phyloP scores from a whole-genome alignment of 2,329 filamentous ascomycete species.

The Apiospora kogelbergensis region DNA sequence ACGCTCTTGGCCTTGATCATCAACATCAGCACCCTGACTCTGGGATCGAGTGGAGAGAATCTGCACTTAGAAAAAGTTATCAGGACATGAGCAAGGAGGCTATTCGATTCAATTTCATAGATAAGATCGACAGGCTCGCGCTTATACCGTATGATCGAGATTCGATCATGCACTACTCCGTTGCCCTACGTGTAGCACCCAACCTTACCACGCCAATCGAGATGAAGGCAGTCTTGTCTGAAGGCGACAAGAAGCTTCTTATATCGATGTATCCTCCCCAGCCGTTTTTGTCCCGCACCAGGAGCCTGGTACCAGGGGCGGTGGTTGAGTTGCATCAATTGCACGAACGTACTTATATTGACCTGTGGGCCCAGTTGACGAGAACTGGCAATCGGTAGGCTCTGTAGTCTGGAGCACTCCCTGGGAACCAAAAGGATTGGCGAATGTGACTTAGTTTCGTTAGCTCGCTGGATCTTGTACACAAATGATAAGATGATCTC shows the following conservation, averaged over 20 bases:
- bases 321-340: neutral
- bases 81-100: no score
- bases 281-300: no score
- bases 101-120: neutral
- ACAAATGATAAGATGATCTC: no score
- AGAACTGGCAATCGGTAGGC: no score
- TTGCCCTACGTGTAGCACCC: neutral
- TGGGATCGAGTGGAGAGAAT: neutral
- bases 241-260: neutral
- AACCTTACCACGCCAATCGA: neutral
- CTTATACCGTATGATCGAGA: neutral
- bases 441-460: no score
- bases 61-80: neutral
- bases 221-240: neutral
- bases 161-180: neutral
- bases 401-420: no score
- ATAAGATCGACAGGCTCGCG: neutral
- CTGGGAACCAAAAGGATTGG: no score
- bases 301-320: neutral
- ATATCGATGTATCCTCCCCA: neutral
- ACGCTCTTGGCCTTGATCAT: neutral
- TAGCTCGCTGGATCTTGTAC: no score
- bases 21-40: neutral
- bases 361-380: no score
- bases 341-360: no score